Base-by-base conservation (phyloP, 2,329 filamentous ascomycete species). In the Fusarium continuum region DNA sequence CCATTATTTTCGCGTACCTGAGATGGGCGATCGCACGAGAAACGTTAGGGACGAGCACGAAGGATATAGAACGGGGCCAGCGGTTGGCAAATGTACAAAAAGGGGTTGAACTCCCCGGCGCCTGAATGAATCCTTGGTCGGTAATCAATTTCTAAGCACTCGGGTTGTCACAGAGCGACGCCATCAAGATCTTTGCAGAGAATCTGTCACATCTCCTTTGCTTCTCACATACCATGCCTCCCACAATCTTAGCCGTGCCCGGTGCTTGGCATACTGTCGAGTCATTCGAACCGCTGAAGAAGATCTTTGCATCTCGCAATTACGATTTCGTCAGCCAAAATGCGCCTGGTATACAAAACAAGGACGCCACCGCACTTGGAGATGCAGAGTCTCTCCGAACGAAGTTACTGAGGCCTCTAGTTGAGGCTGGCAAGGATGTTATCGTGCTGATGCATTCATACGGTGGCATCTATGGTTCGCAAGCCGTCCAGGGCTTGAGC, bases 391-490 rank as follows among this genome's bases (percentile, higher is more conserved):
- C 57, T 1, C 25, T 69, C 4, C 51, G 54, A 1, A 25, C 48
- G 4, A 39, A 55, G 1, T 8, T 60, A 4, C 4, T 69, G 2
- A 2, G 51, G 5, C 59, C 59, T 4, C 38, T 68, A 9, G 8
- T 69, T 2, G 58, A 68, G 6, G 43, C 46, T 2, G 68, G 58
- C 2, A 70, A 58, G 8, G 65, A 70, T 4, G 44, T 70, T 10
- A 31, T 67, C 4, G 6, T 71, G 0, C 7, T 70, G 25, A 65
- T 64, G 64, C 69, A 71, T 47, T 70, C 69, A 2, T 71, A 70
- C 6, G 68, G 68, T 4, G 68, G 65, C 0, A 40, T 52, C 4
- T 57, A 63, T 4, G 69, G 66, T 1, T 56, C 55, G 4, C 64
- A 57, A 5, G 64, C 67, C 2, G 61, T 62, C 2, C 28, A 50